Percentiles rank a stretch among this genome's conserved stretches.
phyloP scores from a whole-genome alignment of 2,329 filamentous ascomycete genomes.

The Simplicillium sp. region DNA sequence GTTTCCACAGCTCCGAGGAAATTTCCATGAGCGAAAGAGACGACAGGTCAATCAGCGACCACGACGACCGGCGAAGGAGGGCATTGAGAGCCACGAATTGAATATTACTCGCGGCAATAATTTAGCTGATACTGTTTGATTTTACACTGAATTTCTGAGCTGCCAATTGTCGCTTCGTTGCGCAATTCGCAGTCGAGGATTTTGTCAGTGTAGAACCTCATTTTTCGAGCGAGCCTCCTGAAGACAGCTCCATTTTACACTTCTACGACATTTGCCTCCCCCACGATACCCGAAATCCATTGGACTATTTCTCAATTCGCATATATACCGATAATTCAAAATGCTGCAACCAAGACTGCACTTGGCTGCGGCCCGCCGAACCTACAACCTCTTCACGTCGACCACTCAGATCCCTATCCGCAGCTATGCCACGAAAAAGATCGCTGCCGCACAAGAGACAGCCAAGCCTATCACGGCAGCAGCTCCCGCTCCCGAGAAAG shows the following conservation, averaged over 20 bases:
- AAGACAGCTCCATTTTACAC: background rate
- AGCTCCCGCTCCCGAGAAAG: conserved; percentile 14
- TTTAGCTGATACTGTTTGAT: background rate
- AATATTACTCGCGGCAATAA: background rate
- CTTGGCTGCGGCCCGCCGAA: conserved; percentile 1
- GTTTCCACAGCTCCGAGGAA: conserved; percentile 13
- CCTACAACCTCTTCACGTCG: conserved; percentile 2
- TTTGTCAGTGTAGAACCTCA: too few relatives aligned
- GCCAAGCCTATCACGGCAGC: conserved; percentile 11
- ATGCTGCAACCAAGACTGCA: conserved; percentile 6
- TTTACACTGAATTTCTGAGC: background rate
- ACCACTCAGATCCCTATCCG: conserved; percentile 3
- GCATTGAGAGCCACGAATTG: background rate
- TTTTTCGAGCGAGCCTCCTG: too few relatives aligned
- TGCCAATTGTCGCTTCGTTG: background rate
- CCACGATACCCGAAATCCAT: too few relatives aligned
- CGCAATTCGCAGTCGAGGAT: too few relatives aligned
- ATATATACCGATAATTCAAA: background rate
- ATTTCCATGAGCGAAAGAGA: conserved; percentile 9
- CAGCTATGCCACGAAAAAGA: background rate
- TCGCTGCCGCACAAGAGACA: too few relatives aligned
- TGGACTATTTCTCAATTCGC: background rate
- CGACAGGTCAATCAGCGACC: conserved; percentile 2
- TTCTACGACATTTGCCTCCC: background rate
- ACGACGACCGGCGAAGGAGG: background rate